These are phyloP conservation scores for Coffea canephora DNA, from an alignment of 257 asterid species.

Conservation along the genomic window DNA sequence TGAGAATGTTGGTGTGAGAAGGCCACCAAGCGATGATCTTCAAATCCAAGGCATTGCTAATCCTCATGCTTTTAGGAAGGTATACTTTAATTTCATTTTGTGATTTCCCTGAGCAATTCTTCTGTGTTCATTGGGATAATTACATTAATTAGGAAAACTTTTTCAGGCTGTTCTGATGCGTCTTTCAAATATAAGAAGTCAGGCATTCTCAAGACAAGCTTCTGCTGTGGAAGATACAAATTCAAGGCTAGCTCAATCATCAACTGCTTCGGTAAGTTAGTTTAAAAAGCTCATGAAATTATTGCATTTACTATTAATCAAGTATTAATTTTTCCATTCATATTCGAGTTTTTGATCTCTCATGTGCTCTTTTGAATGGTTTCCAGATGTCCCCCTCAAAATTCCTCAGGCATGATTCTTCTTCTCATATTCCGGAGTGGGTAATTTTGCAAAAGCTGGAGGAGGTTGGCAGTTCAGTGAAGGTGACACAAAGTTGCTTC, in stretches of 20 bases:
- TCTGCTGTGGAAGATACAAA: constrained; percentile 43
- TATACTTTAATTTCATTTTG: constrained; percentile 16
- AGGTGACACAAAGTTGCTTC: constrained; percentile 26
- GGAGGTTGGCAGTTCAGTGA: constrained; percentile 72
- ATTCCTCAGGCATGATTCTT: constrained; percentile 27
- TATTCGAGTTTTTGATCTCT: background rate
- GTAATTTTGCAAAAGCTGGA: constrained; percentile 58
- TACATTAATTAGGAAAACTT: constrained; percentile 8
- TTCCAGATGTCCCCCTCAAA: constrained; percentile 53
- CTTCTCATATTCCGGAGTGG: constrained; percentile 37
- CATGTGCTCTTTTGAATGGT: background rate
- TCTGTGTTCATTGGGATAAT: background rate
- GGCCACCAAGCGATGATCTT: constrained; percentile 75
- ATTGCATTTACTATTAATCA: background rate
- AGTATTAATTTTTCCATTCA: background rate
- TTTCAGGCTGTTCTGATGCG: constrained; percentile 64
- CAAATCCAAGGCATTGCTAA: constrained; percentile 62
- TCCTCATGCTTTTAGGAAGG: constrained; percentile 75
- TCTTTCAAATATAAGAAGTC: constrained; percentile 48
- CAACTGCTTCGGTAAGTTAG: constrained; percentile 48
- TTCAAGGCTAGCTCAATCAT: constrained; percentile 32
- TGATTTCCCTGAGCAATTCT: background rate
- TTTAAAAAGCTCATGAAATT: background rate
- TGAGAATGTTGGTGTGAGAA: constrained; percentile 68
- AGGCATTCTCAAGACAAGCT: constrained; percentile 34